These are phyloP conservation scores for Huntiella moniliformis DNA, from an alignment of 2,329 filamentous ascomycete species.

Conservation along the genomic window DNA sequence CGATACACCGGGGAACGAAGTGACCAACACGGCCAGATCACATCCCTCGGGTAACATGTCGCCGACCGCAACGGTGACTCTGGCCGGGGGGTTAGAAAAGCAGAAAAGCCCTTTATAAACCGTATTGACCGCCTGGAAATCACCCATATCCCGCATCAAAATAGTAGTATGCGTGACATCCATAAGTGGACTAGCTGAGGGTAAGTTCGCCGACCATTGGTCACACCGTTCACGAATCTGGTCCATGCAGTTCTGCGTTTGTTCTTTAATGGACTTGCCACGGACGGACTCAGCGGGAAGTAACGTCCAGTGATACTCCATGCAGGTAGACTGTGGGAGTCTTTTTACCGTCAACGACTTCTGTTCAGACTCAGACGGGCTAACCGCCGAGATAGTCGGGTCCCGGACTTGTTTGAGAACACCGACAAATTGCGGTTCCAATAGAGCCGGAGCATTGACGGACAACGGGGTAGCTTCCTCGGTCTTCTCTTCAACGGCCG, in stretches of 20 bases:
- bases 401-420: constrained; percentile 20
- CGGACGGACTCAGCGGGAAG: constrained; percentile 15
- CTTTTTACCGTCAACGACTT: constrained; percentile 11
- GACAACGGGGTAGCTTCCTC: constrained; percentile 2
- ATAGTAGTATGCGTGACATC: constrained; percentile 41
- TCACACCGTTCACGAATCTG: constrained; percentile 25
- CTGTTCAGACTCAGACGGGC: neutral
- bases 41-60: constrained; percentile 38
- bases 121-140: constrained; percentile 58
- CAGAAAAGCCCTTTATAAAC: constrained; percentile 60
- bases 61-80: constrained; percentile 69
- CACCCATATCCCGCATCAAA: constrained; percentile 58
- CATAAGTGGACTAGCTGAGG: constrained; percentile 17
- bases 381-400: constrained; percentile 1
- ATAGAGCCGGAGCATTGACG: constrained; percentile 40
- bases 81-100: constrained; percentile 62
- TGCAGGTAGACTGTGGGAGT: constrained; percentile 1
- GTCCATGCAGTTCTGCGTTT: constrained; percentile 29
- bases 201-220: constrained; percentile 14
- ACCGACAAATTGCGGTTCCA: constrained; percentile 42
- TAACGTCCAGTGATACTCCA: constrained; percentile 23
- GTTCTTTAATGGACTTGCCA: constrained; percentile 23
- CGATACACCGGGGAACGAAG: constrained; percentile 19
- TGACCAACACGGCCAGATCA: constrained; percentile 41
- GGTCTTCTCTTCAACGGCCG: constrained; percentile 30